Conservation (phyloP, 345 rosid species). For the Sonneratia caseolaris region DNA sequence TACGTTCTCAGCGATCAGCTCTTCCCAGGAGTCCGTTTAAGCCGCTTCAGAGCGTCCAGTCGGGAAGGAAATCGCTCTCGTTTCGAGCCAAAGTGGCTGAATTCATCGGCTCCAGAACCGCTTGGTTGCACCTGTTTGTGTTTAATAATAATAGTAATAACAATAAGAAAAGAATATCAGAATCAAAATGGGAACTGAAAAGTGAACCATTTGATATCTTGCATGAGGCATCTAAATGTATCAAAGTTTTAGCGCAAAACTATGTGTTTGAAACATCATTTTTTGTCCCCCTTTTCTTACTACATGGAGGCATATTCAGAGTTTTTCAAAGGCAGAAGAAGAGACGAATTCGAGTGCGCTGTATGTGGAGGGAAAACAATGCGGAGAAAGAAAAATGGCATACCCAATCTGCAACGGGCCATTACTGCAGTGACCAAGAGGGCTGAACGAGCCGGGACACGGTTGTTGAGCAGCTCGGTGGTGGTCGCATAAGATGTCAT, state of each 20-base stretch:
- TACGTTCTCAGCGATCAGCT: background rate
- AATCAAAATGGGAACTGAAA: background rate
- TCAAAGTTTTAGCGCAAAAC: background rate
- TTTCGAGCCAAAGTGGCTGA: background rate
- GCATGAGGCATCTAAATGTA: too few species aligned
- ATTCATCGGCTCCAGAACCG: background rate
- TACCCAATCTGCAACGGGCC: slow-evolving; percentile 1
- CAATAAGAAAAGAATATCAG: background rate
- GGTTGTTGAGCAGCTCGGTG: background rate
- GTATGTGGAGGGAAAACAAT: too few species aligned
- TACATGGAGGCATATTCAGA: too few species aligned
- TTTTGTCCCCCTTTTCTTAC: too few species aligned
- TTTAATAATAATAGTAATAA: too few species aligned
- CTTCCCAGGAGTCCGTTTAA: background rate
- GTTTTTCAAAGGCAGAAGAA: too few species aligned
- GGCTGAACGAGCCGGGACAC: background rate
- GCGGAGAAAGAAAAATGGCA: background rate
- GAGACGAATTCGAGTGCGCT: too few species aligned
- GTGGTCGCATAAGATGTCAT: background rate
- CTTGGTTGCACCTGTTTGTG: background rate
- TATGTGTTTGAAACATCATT: too few species aligned
- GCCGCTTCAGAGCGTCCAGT: background rate
- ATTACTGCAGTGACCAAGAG: background rate
- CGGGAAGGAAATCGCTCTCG: background rate
- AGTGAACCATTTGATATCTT: too few species aligned